Percentiles rank a stretch among this genome's conserved stretches.
Conservation (phyloP, 2,329 filamentous ascomycete genomes). For the Trichoderma koningii region DNA sequence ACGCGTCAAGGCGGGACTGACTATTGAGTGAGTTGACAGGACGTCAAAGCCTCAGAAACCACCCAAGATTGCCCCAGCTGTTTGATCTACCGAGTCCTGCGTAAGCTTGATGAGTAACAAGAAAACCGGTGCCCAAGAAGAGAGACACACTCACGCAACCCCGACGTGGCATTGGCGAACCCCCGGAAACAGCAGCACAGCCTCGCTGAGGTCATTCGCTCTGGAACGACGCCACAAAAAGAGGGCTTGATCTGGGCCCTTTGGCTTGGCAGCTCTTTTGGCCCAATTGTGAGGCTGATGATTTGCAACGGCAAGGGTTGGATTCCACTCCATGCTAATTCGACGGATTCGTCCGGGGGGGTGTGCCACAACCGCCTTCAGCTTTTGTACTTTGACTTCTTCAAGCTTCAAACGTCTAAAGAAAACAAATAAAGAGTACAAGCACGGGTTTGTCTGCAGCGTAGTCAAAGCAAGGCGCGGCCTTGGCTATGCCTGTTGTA, state of each 20-base stretch:
- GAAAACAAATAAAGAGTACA: background rate
- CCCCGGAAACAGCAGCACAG: conserved; percentile 1
- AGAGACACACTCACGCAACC: background rate
- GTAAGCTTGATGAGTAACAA: conserved; percentile 13
- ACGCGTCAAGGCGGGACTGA: background rate
- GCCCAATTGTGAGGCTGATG: conserved; percentile 1
- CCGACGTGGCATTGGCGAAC: conserved; percentile 9
- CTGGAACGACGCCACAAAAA: conserved; percentile 19
- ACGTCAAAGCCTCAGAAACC: background rate
- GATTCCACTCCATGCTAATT: background rate
- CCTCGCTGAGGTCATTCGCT: conserved; percentile 7
- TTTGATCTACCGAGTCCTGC: background rate
- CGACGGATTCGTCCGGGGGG: background rate
- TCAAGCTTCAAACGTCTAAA: background rate
- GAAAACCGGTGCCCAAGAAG: conserved; percentile 6
- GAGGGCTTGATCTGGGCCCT: background rate
- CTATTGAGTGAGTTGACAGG: background rate
- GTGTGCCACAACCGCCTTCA: background rate
- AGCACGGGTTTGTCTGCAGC: background rate
- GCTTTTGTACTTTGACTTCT: no score
- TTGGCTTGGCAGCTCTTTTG: conserved; percentile 4
- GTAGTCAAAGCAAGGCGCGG: background rate
- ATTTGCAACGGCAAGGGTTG: background rate
- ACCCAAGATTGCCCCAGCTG: background rate
- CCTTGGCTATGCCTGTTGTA: no score